A percentile compares a stretch with the other conserved stretches of the same genome.
These are phyloP conservation scores for Dendryphion nanum DNA, from an alignment of 2,329 filamentous ascomycete genomes.

Conservation along the genomic window DNA sequence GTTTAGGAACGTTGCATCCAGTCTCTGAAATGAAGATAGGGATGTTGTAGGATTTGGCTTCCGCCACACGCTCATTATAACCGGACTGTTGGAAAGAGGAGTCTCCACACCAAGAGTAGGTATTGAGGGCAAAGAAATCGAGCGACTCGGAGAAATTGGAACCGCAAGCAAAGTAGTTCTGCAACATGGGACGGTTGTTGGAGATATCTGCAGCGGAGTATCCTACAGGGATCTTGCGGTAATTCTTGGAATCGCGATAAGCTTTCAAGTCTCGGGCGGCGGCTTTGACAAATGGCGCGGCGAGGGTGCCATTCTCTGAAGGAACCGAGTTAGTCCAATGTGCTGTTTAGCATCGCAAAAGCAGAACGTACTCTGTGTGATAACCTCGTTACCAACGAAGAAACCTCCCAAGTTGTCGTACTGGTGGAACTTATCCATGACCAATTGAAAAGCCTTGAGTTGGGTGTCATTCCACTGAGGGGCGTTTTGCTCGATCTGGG, in stretches of 20 bases:
- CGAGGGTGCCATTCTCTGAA: slow-evolving; percentile 52
- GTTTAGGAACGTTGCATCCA: slow-evolving; percentile 68
- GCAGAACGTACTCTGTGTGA: no score
- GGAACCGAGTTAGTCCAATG: no score
- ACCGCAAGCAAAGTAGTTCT: slow-evolving; percentile 77
- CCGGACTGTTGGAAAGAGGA: slow-evolving; percentile 60
- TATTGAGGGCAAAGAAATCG: slow-evolving; percentile 85
- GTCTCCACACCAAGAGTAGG: slow-evolving; percentile 63
- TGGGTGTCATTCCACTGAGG: slow-evolving; percentile 74
- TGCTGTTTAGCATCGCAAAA: no score
- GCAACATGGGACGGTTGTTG: slow-evolving; percentile 62
- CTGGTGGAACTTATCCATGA: slow-evolving; percentile 73
- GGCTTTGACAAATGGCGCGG: slow-evolving; percentile 81
- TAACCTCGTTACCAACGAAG: slow-evolving; percentile 84
- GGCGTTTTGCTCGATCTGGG: slow-evolving; percentile 63
- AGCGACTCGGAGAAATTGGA: slow-evolving; percentile 64
- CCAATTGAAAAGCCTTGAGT: slow-evolving; percentile 64
- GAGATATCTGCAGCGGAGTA: slow-evolving; percentile 87
- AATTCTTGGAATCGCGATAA: slow-evolving; percentile 71
- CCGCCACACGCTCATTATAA: slow-evolving; percentile 66
- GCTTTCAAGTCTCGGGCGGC: slow-evolving; percentile 79
- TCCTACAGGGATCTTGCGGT: slow-evolving; percentile 78
- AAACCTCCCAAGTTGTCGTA: slow-evolving; percentile 82
- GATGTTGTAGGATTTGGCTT: slow-evolving; percentile 70
- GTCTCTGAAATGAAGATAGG: slow-evolving; percentile 71